Base-by-base conservation (phyloP, 75 land plant genomes). In the Pinus tabuliformis region DNA sequence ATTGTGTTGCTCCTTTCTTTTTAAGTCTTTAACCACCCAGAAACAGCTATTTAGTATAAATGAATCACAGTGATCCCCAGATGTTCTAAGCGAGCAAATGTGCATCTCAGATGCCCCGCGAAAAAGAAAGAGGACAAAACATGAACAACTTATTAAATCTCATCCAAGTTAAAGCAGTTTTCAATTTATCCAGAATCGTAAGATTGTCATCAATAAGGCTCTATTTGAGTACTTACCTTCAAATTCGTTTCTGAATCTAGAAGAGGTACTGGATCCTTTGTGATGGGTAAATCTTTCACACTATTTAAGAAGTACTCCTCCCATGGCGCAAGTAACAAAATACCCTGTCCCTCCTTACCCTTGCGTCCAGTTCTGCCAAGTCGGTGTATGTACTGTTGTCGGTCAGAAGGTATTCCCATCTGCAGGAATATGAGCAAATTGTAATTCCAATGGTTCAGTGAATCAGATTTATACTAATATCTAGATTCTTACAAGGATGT, bases 331-430 rank as follows among this genome's bases (percentile, higher is more conserved):
- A 97, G 77, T 63, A 97, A 52, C 78, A 97, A 81, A 60, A 97
- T 82, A 30, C 99, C 99, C 78, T 84, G 78, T 7, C 98, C 99
- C 77, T 95, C 94, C 84, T 97, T 97, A 62, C 99, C 99, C 76
- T 97, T 97, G 62, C 99, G 87, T 28, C 99, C 99, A 64, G 99
- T 97, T 89, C 99, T 89, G 21, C 99, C 99, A 60, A 97, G 88
- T 56, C 99, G 78, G 71, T 97, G 99, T 17, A 97, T 93, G 72
- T 97, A 97, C 74, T 97, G 98, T 81, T 97, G 85, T 77, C 87
- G 87, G 70, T 91, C 96, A 63, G 94, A 70, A 14, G 98, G 99
- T 75, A 89, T 73, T 16, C 99, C 98, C 61, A 95, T 64, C 99
- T 97, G 83, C 61, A 78, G 59, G 28, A 21, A 33, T 17, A 64